Evolutionary conservation across 2,329 filamentous ascomycete species (phyloP).

Genomic region (Epichloe sp.): DNA sequence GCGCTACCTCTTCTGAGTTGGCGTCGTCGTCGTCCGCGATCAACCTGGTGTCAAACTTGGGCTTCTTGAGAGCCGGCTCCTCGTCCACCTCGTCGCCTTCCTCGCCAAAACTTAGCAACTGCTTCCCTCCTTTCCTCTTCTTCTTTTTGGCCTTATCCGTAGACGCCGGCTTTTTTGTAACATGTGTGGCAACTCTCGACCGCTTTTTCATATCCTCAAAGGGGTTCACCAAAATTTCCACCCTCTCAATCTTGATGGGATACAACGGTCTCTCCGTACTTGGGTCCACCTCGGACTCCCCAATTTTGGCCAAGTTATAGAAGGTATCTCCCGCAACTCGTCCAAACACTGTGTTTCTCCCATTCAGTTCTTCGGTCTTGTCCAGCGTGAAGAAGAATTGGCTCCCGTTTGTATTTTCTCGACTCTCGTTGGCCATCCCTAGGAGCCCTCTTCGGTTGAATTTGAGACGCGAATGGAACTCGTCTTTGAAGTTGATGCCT

Average conservation of each 20-base stretch:
- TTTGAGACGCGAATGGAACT: conserved; percentile 83
- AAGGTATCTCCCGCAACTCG: conserved; percentile 87
- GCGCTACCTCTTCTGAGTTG: conserved; percentile 14
- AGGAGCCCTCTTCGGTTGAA: conserved; percentile 84
- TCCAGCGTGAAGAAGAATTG: conserved; percentile 95
- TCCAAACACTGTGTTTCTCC: conserved; percentile 88
- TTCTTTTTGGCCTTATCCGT: conserved; percentile 43
- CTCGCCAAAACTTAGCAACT: conserved; percentile 65
- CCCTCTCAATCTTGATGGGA: conserved; percentile 60
- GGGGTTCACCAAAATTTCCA: conserved; percentile 69
- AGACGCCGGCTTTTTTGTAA: conserved; percentile 21
- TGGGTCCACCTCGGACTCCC: conserved; percentile 69
- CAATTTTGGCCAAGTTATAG: conserved; percentile 90
- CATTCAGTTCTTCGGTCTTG: conserved; percentile 71
- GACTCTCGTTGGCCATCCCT: conserved; percentile 89
- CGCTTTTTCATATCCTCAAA: conserved; percentile 71
- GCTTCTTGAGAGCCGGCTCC: conserved; percentile 54
- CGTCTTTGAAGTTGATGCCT: conserved; percentile 59
- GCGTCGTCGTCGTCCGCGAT: conserved; percentile 41
- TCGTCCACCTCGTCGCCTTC: conserved; percentile 42
- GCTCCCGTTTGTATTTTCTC: conserved; percentile 70
- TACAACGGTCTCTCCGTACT: conserved; percentile 76
- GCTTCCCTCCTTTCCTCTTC: conserved; percentile 65
- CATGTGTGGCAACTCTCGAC: conserved; percentile 40
- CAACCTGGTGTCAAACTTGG: conserved; percentile 66